phyloP scores from a whole-genome alignment of 23 red algal species.

The Gracilaria vermiculophylla region DNA sequence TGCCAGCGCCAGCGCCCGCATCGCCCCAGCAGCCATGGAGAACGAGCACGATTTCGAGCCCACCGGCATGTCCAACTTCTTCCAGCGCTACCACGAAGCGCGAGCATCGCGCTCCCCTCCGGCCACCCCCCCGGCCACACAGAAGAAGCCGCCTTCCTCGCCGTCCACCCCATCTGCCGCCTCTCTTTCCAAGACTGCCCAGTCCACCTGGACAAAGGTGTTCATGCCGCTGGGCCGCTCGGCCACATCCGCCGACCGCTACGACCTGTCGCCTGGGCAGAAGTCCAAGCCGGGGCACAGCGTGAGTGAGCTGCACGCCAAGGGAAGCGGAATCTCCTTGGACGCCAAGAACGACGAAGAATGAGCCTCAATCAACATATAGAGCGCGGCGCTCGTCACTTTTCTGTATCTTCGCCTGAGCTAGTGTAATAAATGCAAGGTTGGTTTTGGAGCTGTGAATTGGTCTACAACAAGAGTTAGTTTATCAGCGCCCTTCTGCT shows the following conservation, averaged over 20 bases:
- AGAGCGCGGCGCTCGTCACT: background rate
- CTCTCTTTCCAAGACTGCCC: background rate
- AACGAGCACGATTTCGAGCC: conserved; percentile 35
- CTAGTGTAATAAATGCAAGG: background rate
- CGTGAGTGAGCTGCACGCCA: conserved; percentile 62
- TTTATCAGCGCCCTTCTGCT: no score
- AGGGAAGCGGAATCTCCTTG: conserved; percentile 37
- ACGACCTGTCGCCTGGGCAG: conserved; percentile 58
- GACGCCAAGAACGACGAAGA: conserved; percentile 47
- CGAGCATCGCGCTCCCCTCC: conserved; percentile 8
- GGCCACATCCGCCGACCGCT: conserved; percentile 48
- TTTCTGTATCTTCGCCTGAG: background rate
- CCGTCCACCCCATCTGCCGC: conserved; percentile 2
- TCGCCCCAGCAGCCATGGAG: background rate
- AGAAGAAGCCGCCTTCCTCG: background rate
- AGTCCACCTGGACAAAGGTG: conserved; percentile 42
- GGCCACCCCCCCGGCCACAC: conserved; percentile 6
- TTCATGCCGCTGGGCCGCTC: conserved; percentile 56
- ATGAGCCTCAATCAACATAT: background rate
- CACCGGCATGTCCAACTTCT: conserved; percentile 49
- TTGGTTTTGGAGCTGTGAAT: background rate
- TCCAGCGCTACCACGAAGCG: conserved; percentile 48
- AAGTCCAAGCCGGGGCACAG: conserved; percentile 46
- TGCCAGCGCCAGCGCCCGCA: background rate
- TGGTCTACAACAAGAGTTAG: no score